phyloP scores from a whole-genome alignment of 306 rosid genomes.

The Delonix regia region DNA sequence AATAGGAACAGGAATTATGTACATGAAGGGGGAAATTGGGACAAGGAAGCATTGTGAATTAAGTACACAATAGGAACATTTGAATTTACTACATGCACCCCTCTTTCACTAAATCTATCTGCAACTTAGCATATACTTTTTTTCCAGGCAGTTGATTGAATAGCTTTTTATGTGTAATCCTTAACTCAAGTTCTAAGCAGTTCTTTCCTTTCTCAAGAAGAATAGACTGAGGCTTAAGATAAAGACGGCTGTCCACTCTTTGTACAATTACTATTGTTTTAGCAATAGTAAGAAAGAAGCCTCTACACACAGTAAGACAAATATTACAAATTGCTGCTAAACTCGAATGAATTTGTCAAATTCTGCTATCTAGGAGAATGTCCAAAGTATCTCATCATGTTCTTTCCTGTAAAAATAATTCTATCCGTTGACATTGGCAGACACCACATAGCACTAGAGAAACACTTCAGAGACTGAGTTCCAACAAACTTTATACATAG shows the following conservation, averaged over 20 bases:
- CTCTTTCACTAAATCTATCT: background rate
- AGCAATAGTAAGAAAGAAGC: constrained; percentile 11
- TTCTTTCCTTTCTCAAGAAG: background rate
- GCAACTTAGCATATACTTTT: background rate
- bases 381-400: background rate
- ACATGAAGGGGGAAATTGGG: background rate
- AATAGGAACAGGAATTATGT: background rate
- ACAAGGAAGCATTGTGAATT: background rate
- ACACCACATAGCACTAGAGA: constrained; percentile 2
- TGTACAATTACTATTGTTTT: constrained; percentile 5
- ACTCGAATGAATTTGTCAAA: constrained; percentile 17
- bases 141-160: constrained; percentile 1
- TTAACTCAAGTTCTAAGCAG: background rate
- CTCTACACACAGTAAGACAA: constrained; percentile 4
- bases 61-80: background rate
- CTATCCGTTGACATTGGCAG: background rate
- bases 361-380: background rate
- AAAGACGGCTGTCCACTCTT: background rate
- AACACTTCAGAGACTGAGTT: background rate
- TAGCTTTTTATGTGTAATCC: constrained; percentile 8
- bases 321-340: constrained; percentile 8
- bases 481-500: constrained; percentile 2
- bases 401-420: background rate
- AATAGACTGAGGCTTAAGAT: background rate
- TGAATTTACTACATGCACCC: background rate